Evolutionary conservation across 192 early-diverging fungal genomes (phyloP).

Genomic region (Mortierella claussenii): DNA sequence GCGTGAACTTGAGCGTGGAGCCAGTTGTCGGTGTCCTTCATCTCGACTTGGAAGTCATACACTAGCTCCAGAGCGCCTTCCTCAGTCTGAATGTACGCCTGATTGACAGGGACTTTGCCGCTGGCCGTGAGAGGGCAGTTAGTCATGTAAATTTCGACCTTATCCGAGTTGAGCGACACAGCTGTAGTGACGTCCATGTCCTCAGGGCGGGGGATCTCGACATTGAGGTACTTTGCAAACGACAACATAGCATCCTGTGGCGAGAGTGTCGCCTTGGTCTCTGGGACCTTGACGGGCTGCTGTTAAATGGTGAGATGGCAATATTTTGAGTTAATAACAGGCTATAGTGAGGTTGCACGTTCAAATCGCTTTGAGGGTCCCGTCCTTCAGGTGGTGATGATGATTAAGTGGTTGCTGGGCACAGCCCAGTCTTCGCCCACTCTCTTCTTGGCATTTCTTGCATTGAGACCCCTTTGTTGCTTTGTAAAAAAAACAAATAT

Average conservation of each 20-base stretch:
- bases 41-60: conserved; percentile 85
- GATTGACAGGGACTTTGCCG: conserved; percentile 65
- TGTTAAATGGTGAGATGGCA: too few species aligned
- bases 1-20: conserved; percentile 77
- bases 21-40: conserved; percentile 80
- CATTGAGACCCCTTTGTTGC: too few species aligned
- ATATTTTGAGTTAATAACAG: too few species aligned
- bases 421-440: too few species aligned
- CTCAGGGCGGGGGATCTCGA: conserved; percentile 60
- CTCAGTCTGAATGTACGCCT: conserved; percentile 73
- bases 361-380: too few species aligned
- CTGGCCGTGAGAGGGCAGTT: conserved; percentile 64
- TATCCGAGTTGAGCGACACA: conserved; percentile 45
- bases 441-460: too few species aligned
- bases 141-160: conserved; percentile 51
- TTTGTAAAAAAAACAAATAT: conserved; percentile 2
- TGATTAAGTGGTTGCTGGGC: too few species aligned
- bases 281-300: neutral
- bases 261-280: conserved; percentile 34
- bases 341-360: neutral
- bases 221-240: conserved; percentile 68
- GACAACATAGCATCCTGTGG: conserved; percentile 74
- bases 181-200: conserved; percentile 52
- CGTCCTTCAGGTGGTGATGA: too few species aligned
- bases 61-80: conserved; percentile 71